Evolutionary conservation across 495 filamentous ascomycete genomes (phyloP), one percentile per base, ranked within the genome.

Genomic region (Podospora bellae-mahoneyi): DNA sequence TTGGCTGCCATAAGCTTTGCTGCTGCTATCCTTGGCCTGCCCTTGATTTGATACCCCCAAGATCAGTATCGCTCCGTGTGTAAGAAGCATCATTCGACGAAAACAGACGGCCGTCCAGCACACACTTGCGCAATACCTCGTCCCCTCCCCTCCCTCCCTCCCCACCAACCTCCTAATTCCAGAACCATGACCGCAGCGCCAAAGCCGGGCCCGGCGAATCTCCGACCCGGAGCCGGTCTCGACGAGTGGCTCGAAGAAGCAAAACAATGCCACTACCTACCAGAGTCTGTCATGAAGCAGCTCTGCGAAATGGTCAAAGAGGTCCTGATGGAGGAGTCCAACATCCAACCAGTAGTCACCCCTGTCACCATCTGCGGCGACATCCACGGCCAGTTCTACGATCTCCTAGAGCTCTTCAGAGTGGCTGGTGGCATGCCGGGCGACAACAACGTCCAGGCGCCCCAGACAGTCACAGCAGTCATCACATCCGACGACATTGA

Each of bases 371-470:
- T 99, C 71, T 99, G 95, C 75, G 95, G 95, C 74, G 95, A 99
- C 77, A 97, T 99, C 72, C 95, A 99, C 80, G 95, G 95, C 74
- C 95, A 99, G 81, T 99, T 97, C 80, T 99, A 98, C 84, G 95
- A 99, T 78, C 85, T 99, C 6, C 87, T 98, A 62, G 95, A 99
- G 79, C 88, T 99, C 32, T 99, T 99, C 82, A 90, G 92, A 56
- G 94, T 99, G 5, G 93, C 93, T 23, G 95, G 95, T 62, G 95
- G 95, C 66, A 95, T 97, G 88, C 95, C 95, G 16, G 89, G 91
- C 69, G 89, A 94, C 70, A 85, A 86, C 15, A 83, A 86, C 53
- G 85, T 85, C 2, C 85, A 91, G 71, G 76, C 83, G 4, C 90
- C 91, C 9, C 84, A 87, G 64, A 87, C 85, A 1, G 83, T 85